Evolutionary conservation across 345 rosid genomes (phyloP).

Genomic region (Camelina sativa): DNA sequence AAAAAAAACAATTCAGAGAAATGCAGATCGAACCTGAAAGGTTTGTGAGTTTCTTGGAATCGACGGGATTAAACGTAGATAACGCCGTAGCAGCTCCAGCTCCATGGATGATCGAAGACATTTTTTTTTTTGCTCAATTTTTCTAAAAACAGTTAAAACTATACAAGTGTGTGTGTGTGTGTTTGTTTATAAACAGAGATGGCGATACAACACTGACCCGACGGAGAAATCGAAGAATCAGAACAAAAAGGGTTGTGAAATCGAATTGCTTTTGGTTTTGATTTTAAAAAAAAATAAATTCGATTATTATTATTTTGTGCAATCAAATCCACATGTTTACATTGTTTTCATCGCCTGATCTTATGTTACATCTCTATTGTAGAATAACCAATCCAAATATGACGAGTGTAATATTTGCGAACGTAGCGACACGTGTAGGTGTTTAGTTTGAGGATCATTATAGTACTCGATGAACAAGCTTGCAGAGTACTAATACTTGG

Average conservation of each 20-base stretch:
- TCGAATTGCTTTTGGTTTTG: not conserved
- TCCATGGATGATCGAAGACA: constrained; percentile 72
- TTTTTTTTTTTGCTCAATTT: constrained; percentile 37
- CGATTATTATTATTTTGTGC: not conserved
- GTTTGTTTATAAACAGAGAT: constrained; percentile 5
- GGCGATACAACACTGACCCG: constrained; percentile 3
- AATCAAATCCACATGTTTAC: constrained; percentile 35
- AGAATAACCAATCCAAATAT: not conserved
- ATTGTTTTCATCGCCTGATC: constrained; percentile 32
- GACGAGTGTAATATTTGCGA: not conserved
- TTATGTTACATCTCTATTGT: not conserved
- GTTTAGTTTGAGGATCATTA: not conserved
- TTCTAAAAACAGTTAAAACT: no score
- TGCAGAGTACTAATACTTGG: not conserved
- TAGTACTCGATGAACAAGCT: not conserved
- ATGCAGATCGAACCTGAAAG: constrained; percentile 52
- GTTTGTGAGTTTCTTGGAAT: constrained; percentile 59
- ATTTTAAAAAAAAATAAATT: no score
- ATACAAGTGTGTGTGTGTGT: not conserved
- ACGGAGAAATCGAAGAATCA: constrained; percentile 44
- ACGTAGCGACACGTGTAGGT: not conserved
- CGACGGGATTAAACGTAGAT: constrained; percentile 52
- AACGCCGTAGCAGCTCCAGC: constrained; percentile 62
- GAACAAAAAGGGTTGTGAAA: not conserved
- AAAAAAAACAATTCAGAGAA: not conserved